Percentiles rank a stretch among this genome's conserved stretches.
phyloP scores from a whole-genome alignment of 805 yeast species.

The Starmerella powellii region DNA sequence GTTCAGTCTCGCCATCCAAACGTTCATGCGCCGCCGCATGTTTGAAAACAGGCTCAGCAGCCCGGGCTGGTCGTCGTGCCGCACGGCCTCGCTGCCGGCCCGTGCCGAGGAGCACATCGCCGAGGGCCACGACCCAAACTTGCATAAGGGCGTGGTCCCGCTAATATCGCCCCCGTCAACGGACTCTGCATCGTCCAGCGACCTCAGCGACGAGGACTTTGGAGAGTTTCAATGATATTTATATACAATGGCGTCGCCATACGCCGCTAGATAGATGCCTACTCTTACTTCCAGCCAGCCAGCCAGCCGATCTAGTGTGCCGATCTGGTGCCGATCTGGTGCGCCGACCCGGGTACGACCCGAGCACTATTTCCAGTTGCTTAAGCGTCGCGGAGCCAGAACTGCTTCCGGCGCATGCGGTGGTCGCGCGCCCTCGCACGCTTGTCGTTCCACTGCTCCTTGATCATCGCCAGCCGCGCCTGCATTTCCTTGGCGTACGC shows the following conservation, averaged over 20 bases:
- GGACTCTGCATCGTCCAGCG: background rate
- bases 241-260: background rate
- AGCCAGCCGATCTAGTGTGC: too few species aligned
- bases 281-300: too few species aligned
- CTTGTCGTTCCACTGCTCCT: slow-evolving; percentile 39
- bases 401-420: slow-evolving; percentile 43
- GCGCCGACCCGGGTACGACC: too few species aligned
- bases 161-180: slow-evolving; percentile 4
- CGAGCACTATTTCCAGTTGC: too few species aligned
- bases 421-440: slow-evolving; percentile 43
- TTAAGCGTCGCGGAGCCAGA: slow-evolving; percentile 53
- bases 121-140: too few species aligned
- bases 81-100: slow-evolving; percentile 4
- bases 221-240: slow-evolving; percentile 27
- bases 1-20: slow-evolving; percentile 32
- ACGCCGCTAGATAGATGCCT: background rate
- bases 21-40: slow-evolving; percentile 22
- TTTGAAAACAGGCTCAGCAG: slow-evolving; percentile 10
- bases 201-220: slow-evolving; percentile 27
- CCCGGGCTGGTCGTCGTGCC: slow-evolving; percentile 9
- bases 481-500: slow-evolving; percentile 38
- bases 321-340: too few species aligned
- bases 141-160: too few species aligned
- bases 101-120: too few species aligned
- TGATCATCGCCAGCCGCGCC: slow-evolving; percentile 35